These are phyloP conservation scores for Vigna reflexopilosa DNA, from an alignment of 306 rosid species.

Conservation along the genomic window DNA sequence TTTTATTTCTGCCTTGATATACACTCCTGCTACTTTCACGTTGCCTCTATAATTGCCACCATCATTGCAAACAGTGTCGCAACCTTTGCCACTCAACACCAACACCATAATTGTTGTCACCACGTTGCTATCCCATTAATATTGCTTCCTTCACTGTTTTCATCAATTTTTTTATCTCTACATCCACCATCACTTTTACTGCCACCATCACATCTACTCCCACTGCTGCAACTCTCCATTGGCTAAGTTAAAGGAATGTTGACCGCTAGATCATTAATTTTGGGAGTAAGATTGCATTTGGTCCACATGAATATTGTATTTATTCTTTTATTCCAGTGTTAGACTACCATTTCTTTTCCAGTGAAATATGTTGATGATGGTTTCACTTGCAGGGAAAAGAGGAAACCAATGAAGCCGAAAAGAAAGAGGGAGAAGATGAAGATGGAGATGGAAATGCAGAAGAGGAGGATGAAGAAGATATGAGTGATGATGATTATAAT, in stretches of 20 bases:
- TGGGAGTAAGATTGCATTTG: slow-evolving; percentile 18
- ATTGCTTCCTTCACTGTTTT: not conserved
- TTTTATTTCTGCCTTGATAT: slow-evolving; percentile 16
- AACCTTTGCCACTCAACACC: slow-evolving; percentile 16
- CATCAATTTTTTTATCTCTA: not conserved
- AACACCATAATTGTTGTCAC: slow-evolving; percentile 20
- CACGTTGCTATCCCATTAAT: not conserved
- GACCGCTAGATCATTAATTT: slow-evolving; percentile 4
- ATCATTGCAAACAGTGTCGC: not conserved
- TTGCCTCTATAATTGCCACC: not conserved
- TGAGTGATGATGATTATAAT: slow-evolving; percentile 59
- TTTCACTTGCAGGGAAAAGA: slow-evolving; percentile 47
- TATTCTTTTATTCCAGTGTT: slow-evolving; percentile 10
- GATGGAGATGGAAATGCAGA: slow-evolving; percentile 57
- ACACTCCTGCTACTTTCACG: not conserved
- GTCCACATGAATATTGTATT: slow-evolving; percentile 16
- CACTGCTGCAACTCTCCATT: not conserved
- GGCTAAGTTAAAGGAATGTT: slow-evolving; percentile 23
- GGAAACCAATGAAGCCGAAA: slow-evolving; percentile 44
- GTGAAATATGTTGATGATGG: slow-evolving; percentile 34
- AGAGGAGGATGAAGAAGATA: slow-evolving; percentile 46
- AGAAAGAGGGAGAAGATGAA: slow-evolving; percentile 55
- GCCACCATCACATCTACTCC: not conserved
- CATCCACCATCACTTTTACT: slow-evolving; percentile 1
- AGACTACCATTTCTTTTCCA: not conserved